A percentile compares a stretch with the other conserved stretches of the same genome.
Evolutionary conservation across 306 rosid species (phyloP).

Genomic region (Carpinus fangiana): DNA sequence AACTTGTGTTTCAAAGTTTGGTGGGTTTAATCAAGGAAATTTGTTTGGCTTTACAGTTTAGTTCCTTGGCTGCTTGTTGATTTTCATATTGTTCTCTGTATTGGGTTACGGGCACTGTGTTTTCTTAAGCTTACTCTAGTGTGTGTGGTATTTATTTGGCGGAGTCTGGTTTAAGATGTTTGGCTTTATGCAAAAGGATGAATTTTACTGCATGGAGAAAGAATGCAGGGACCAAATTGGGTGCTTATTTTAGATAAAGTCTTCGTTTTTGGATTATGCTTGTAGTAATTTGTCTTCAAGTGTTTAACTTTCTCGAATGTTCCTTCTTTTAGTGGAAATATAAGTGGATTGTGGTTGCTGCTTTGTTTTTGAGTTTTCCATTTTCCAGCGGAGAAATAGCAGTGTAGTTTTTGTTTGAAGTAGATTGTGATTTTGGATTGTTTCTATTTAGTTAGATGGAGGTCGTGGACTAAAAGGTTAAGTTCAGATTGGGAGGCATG

Average conservation of each 20-base stretch:
- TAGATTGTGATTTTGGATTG: background rate
- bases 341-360: background rate
- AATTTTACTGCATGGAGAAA: background rate
- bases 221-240: background rate
- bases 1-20: background rate
- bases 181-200: background rate
- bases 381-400: background rate
- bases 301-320: background rate
- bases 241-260: background rate
- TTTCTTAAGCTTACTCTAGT: background rate
- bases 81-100: background rate
- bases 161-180: background rate
- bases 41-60: background rate
- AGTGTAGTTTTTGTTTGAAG: background rate
- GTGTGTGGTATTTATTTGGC: background rate
- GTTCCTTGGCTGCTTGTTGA: background rate
- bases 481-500: background rate
- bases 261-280: background rate
- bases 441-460: background rate
- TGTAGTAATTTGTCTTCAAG: background rate
- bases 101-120: background rate
- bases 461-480: background rate
- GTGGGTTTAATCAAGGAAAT: background rate
- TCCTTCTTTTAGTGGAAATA: background rate
- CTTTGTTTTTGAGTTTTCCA: background rate